These are phyloP conservation scores for Penicillium rolfsii DNA, from an alignment of 2,329 filamentous ascomycete species.

Conservation along the genomic window DNA sequence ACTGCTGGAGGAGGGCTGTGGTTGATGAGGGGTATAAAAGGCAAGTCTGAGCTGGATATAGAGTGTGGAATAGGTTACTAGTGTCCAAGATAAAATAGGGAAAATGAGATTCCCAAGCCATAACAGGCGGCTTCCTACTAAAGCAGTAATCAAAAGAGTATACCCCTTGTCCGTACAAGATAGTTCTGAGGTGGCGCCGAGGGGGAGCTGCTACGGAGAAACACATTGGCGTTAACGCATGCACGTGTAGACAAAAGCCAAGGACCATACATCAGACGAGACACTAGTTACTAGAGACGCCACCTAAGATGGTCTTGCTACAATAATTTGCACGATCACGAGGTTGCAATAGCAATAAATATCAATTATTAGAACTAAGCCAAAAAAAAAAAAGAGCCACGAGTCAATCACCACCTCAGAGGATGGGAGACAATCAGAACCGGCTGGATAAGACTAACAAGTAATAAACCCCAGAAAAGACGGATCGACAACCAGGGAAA, in stretches of 20 bases:
- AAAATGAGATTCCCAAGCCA: not conserved
- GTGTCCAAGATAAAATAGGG: not conserved
- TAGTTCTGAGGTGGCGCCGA: too few relatives aligned
- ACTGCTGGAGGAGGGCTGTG: conserved; percentile 7
- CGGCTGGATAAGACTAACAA: conserved; percentile 36
- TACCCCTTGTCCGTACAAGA: too few relatives aligned
- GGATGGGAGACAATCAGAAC: conserved; percentile 56
- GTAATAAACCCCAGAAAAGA: conserved; percentile 18
- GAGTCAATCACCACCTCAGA: conserved; percentile 51
- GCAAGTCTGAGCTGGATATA: conserved; percentile 37
- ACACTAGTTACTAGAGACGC: not conserved
- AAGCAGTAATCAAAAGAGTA: too few relatives aligned
- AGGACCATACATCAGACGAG: not conserved
- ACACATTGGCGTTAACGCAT: not conserved
- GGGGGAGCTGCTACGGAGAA: not conserved
- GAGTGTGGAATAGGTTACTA: not conserved
- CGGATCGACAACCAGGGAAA: not conserved
- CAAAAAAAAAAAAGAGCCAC: conserved; percentile 43
- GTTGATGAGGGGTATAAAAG: conserved; percentile 34
- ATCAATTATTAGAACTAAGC: conserved; percentile 13
- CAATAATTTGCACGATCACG: not conserved
- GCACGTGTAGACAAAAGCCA: not conserved
- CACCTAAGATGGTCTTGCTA: not conserved
- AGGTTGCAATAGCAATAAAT: not conserved
- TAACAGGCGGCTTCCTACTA: not conserved